phyloP scores from a whole-genome alignment of 2,329 filamentous ascomycete genomes.

The Fusarium nematophilum region DNA sequence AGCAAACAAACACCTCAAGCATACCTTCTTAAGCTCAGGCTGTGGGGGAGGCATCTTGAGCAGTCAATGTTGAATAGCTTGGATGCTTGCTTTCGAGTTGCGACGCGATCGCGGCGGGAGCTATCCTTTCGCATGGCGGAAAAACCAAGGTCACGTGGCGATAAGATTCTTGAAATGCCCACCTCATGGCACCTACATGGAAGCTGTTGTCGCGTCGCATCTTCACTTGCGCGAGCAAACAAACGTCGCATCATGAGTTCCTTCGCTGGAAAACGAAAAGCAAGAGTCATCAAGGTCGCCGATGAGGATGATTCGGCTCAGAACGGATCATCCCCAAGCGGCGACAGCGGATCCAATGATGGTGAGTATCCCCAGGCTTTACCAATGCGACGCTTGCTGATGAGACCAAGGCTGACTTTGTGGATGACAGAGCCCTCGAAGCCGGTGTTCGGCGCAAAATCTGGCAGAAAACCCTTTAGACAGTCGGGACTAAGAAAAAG shows the following conservation, averaged over 20 bases:
- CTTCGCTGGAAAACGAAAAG: slow-evolving; percentile 72
- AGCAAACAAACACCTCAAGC: not conserved
- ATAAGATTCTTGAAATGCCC: slow-evolving; percentile 55
- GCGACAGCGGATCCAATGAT: slow-evolving; percentile 45
- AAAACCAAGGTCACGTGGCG: slow-evolving; percentile 58
- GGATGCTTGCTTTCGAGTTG: slow-evolving; percentile 38
- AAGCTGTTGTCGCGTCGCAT: not conserved
- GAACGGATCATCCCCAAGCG: slow-evolving; percentile 33
- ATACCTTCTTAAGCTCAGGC: slow-evolving; percentile 97
- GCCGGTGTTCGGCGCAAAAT: slow-evolving; percentile 56
- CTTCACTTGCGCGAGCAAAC: slow-evolving; percentile 13
- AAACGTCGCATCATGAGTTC: slow-evolving; percentile 58
- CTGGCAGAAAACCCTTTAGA: slow-evolving; percentile 64
- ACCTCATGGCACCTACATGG: not conserved
- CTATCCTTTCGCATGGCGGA: slow-evolving; percentile 36
- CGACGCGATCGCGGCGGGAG: slow-evolving; percentile 45
- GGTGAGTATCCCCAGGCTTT: slow-evolving; percentile 49
- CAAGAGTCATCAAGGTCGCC: slow-evolving; percentile 78
- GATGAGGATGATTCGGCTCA: slow-evolving; percentile 69
- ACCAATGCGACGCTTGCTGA: slow-evolving; percentile 47
- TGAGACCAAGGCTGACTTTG: slow-evolving; percentile 50
- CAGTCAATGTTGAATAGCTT: slow-evolving; percentile 40
- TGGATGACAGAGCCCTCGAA: slow-evolving; percentile 48
- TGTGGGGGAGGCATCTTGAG: slow-evolving; percentile 95
- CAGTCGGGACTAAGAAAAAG: slow-evolving; percentile 69